phyloP scores from a whole-genome alignment of 345 rosid species.

The Gossypium mustelinum region DNA sequence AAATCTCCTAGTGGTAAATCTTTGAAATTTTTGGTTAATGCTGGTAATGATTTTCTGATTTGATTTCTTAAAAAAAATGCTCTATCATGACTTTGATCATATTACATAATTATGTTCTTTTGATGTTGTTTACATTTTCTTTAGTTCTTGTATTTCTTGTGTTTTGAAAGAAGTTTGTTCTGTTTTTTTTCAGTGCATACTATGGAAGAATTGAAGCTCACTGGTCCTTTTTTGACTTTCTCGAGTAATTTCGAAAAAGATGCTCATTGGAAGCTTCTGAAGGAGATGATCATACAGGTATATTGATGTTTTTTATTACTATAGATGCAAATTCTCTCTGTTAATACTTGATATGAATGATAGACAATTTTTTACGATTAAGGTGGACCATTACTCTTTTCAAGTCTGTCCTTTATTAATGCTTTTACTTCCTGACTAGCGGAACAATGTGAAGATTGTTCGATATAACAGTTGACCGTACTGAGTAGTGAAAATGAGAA shows the following conservation, averaged over 20 bases:
- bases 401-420: not conserved
- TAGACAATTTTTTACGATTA: not conserved
- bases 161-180: not conserved
- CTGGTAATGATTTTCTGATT: not conserved
- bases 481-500: not conserved
- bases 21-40: not conserved
- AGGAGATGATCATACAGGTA: not conserved
- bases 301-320: not conserved
- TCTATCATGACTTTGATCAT: not conserved
- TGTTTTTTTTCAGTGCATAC: not conserved
- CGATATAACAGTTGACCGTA: not conserved
- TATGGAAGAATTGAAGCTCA: not conserved
- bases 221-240: not conserved
- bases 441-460: not conserved
- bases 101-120: not conserved
- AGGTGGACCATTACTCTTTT: not conserved
- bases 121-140: not conserved
- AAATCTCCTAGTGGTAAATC: not conserved
- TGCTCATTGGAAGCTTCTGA: not conserved
- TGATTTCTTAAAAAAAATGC: not conserved
- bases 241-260: not conserved
- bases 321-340: not conserved
- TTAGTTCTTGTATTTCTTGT: not conserved
- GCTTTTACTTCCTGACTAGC: not conserved
- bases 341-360: not conserved